Percentiles rank a stretch among this genome's conserved stretches.
phyloP scores from a whole-genome alignment of 805 yeast genomes.

The Lachancea kluyveri region DNA sequence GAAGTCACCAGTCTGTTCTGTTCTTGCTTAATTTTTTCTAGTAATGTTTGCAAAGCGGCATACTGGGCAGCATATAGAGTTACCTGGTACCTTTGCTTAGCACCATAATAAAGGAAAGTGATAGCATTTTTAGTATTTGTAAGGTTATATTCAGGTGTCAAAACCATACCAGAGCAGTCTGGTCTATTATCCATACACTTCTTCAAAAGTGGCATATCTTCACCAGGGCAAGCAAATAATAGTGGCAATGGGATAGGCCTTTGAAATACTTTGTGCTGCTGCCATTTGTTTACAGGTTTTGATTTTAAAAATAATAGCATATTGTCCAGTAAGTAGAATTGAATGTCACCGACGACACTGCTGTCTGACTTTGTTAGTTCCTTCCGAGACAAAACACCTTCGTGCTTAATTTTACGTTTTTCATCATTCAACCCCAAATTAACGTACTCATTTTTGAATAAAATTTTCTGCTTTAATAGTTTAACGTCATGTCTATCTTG shows the following conservation, averaged over 20 bases:
- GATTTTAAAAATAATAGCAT: constrained; percentile 78
- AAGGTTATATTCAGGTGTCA: constrained; percentile 19
- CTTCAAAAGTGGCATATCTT: constrained; percentile 65
- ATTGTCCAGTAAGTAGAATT: constrained; percentile 83
- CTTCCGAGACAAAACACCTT: constrained; percentile 31
- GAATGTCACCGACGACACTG: constrained; percentile 55
- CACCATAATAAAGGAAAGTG: constrained; percentile 31
- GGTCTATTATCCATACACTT: constrained; percentile 30
- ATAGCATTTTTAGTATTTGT: constrained; percentile 29
- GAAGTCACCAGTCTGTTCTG: constrained; percentile 64
- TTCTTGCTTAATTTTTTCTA: constrained; percentile 75
- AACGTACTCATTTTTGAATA: constrained; percentile 77
- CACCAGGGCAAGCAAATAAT: constrained; percentile 66
- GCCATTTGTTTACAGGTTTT: constrained; percentile 82
- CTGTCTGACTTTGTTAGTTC: constrained; percentile 26
- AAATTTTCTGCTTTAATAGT: constrained; percentile 77
- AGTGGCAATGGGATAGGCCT: constrained; percentile 80
- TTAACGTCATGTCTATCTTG: constrained; percentile 88
- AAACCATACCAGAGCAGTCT: constrained; percentile 27
- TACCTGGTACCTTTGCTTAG: constrained; percentile 35
- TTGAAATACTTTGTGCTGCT: constrained; percentile 85
- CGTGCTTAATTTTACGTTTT: constrained; percentile 56
- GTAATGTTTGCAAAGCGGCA: constrained; percentile 67
- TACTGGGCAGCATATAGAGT: constrained; percentile 38
- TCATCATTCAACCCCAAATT: constrained; percentile 82